Base-by-base conservation (phyloP, 768 basidiomycete genomes). In the Amanita rubescens region DNA sequence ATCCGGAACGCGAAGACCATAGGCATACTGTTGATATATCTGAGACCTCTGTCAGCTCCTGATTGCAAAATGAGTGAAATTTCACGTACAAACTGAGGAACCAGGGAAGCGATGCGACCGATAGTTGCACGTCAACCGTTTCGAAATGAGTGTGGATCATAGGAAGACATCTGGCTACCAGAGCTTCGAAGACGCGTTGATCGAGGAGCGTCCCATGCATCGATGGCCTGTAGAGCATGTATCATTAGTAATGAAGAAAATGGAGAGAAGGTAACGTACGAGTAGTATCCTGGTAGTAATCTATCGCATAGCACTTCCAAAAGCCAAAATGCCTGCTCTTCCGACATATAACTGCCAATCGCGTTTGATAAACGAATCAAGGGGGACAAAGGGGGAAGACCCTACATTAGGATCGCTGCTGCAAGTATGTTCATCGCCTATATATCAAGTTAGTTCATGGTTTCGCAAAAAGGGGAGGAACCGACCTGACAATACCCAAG, bases 131-230 rank as follows among this genome's bases (percentile, higher is more conserved):
- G 62, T 99, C 95, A 32, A 95, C 92, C 14, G 67, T 74, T 59
- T 79, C 77, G 71, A 97, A 96, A 67, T 98, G 90, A 25, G 96
- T 92, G 60, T 94, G 86, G 59, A 99, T 90, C 62, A 95, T 88
- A 3, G 94, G 94, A 35, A 97, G 75, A 71, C 89, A 90, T 51
- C 84, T 81, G 52, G 86, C 79, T 6, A 98, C 94, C 30, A 99
- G 77, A 5, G 94, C 84, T 65, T 99, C 96, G 57, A 99, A 99
- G 0, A 99, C 96, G 17, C 94, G 81, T 67, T 99, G 96, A 65
- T 99, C 96, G n/a, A 99, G 82, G 10, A 99, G 78, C 0, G 96
- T 99, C 12, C 96, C 96, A 61, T 97, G 93, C 96, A 99, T 99
- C 0, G 94, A 95, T 2, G 93, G 91, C 58, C 93, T 94, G 59